These are phyloP conservation scores for Psidium friedrichsthalianum DNA, from an alignment of 345 rosid genomes.

Conservation along the genomic window DNA sequence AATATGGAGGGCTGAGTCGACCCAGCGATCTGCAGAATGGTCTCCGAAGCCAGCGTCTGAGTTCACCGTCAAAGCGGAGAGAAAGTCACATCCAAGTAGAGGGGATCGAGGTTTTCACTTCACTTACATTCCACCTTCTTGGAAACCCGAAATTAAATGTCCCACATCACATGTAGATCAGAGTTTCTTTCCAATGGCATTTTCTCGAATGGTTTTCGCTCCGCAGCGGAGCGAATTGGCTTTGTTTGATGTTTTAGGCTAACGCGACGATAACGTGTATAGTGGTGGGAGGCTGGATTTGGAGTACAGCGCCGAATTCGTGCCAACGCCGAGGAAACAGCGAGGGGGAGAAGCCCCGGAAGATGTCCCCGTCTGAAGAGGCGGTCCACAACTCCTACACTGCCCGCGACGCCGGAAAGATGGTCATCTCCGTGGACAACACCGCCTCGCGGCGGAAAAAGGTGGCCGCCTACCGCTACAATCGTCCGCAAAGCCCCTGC, in stretches of 20 bases:
- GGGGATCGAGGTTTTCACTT: constrained; percentile 77
- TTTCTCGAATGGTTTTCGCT: background rate
- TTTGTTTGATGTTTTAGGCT: constrained; percentile 47
- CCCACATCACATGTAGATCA: background rate
- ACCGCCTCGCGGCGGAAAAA: constrained; percentile 63
- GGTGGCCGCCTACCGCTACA: constrained; percentile 89
- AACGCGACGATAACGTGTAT: constrained; percentile 84
- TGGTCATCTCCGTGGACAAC: constrained; percentile 83
- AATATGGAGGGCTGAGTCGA: constrained; percentile 81
- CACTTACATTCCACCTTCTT: background rate
- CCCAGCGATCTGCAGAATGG: constrained; percentile 52
- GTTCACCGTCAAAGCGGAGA: constrained; percentile 84
- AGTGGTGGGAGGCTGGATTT: constrained; percentile 93
- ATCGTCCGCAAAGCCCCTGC: constrained; percentile 56
- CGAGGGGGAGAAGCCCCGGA: constrained; percentile 68
- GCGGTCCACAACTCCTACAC: constrained; percentile 75
- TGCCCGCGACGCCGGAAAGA: constrained; percentile 64
- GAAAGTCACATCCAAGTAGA: constrained; percentile 94
- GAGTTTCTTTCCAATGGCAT: background rate
- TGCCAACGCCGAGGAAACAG: constrained; percentile 55
- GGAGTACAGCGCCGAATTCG: constrained; percentile 93
- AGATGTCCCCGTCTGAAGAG: constrained; percentile 44
- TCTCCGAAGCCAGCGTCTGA: constrained; percentile 78
- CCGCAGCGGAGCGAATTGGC: background rate
- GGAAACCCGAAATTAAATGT: background rate